Evolutionary conservation across 441 rosid genomes (phyloP).

Genomic region (Pelargonium citronellum): DNA sequence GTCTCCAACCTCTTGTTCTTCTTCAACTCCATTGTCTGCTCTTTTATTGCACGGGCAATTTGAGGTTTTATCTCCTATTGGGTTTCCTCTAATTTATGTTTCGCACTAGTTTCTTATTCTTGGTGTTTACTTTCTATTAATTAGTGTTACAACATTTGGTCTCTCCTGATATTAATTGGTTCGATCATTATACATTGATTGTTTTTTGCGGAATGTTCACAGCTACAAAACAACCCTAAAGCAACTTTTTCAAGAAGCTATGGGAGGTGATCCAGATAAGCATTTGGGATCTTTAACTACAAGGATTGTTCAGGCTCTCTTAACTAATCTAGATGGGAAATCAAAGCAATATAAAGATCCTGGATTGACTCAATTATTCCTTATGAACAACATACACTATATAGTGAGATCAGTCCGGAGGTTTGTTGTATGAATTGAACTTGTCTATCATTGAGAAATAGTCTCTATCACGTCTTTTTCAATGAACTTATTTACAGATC

Average conservation of each 20-base stretch:
- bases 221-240: constrained; percentile 78
- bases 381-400: constrained; percentile 90
- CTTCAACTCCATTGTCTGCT: too few species aligned
- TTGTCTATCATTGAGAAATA: too few species aligned
- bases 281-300: constrained; percentile 69
- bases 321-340: constrained; percentile 80
- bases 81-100: too few species aligned
- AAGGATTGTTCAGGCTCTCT: constrained; percentile 80
- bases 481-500: constrained; percentile 45
- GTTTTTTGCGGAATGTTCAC: constrained; percentile 23
- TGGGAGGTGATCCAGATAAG: constrained; percentile 46
- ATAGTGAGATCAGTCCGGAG: constrained; percentile 97
- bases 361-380: constrained; percentile 74
- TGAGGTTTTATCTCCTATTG: too few species aligned
- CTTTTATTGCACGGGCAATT: too few species aligned
- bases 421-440: constrained; percentile 31
- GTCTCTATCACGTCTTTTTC: constrained; percentile 6
- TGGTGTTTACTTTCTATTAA: too few species aligned
- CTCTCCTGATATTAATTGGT: too few species aligned
- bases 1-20: too few species aligned
- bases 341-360: constrained; percentile 91
- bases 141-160: too few species aligned
- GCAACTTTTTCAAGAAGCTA: constrained; percentile 82
- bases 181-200: constrained; percentile 10
- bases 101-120: too few species aligned